phyloP scores from a whole-genome alignment of 2,329 filamentous ascomycete genomes.

The Colletotrichum sp. region DNA sequence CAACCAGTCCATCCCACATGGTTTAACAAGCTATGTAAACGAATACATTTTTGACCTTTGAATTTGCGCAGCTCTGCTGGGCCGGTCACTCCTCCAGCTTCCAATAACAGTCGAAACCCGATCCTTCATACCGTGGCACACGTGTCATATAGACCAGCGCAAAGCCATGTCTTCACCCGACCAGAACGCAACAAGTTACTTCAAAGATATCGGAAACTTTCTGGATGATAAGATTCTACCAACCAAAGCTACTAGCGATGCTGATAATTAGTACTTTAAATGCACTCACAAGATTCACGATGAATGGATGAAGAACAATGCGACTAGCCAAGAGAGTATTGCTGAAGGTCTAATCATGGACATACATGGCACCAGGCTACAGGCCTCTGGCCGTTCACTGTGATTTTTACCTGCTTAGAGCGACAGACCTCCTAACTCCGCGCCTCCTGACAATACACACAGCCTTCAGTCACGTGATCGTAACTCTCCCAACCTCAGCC shows the following conservation, averaged over 20 bases:
- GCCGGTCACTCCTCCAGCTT: background rate
- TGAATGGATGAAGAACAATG: background rate
- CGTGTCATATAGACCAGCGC: background rate
- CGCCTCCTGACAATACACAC: too few species aligned
- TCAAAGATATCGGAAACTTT: background rate
- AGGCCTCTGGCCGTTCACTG: too few species aligned
- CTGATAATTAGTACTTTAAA: background rate
- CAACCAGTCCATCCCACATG: background rate
- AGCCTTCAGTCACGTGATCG: too few species aligned
- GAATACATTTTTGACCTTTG: rapidly evolving
- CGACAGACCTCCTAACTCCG: too few species aligned
- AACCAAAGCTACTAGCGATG: background rate
- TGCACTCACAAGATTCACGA: background rate
- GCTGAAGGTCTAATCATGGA: background rate
- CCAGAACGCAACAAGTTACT: background rate
- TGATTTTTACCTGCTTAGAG: too few species aligned
- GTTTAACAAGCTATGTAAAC: background rate
- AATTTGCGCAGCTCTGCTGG: background rate
- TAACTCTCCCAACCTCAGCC: too few species aligned
- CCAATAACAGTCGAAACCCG: background rate
- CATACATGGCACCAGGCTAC: background rate
- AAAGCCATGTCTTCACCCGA: background rate
- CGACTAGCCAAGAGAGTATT: background rate
- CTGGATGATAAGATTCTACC: rapidly evolving
- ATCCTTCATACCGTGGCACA: background rate